Evolutionary conservation across 371 early-diverging fungal genomes (phyloP), one percentile per base, ranked within the genome.

Genomic region (Fennellomyces sp.): DNA sequence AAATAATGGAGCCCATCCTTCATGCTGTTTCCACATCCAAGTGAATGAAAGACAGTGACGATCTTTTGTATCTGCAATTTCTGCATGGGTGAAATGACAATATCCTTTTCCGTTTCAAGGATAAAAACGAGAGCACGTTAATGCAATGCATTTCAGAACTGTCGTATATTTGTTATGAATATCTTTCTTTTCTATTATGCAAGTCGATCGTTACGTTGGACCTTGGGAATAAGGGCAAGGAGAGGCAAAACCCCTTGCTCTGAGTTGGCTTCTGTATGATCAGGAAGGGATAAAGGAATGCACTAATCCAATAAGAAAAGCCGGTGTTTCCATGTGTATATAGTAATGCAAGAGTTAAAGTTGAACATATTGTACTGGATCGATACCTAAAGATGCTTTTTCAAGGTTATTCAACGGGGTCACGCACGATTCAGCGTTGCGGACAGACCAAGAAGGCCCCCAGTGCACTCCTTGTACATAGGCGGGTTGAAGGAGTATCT

Each of bases 131-230:
- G 5, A 15, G 39, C 4, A 45, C 5, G 17, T 21, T 23, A 1
- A 45, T 45, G 45, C 45, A 45, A 45, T 45, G 45, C 45, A 45
- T 45, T 45, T 3, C 17, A 45, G 5, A 45, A 45, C 12, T 12
- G 21, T 45, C 45, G 0, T 17, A 25, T 3, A 11, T 27, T 45
- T 45, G 10, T 39, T n/a, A n/a, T n/a, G n/a, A n/a, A n/a, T n/a
- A n/a, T n/a, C n/a, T n/a, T n/a, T n/a, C n/a, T n/a, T n/a, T 39
- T 39, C 17, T 39, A 11, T 39, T 45, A 45, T 45, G 45, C 45
- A 45, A 45, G 21, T 5, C 21, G 45, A 45, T 45, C 45, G 23
- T 23, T 45, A 45, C 21, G 23, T 8, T 45, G 5, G 23, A 5
- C 13, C 17, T 39, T n/a, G 17, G 5, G 17, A 35, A 8, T 35